Base-by-base conservation (phyloP, 2,329 filamentous ascomycete genomes). In the Penicillium olsonii region DNA sequence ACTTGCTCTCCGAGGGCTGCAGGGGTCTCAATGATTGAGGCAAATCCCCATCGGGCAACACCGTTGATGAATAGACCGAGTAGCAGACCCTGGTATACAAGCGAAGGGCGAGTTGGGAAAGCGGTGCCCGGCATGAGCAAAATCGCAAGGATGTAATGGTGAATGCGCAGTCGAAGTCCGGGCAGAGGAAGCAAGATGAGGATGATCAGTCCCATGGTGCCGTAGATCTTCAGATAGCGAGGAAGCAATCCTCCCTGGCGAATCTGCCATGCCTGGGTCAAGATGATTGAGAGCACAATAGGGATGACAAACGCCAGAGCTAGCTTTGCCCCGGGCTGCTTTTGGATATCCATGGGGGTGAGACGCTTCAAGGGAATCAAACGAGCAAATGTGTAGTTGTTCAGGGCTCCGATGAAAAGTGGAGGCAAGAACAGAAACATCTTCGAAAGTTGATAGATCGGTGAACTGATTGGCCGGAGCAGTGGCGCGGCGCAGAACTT, bases 21-120 rank as follows among this genome's bases (percentile, higher is more conserved):
- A 0, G 88, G 83, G 0, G 94, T 97, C 71, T 99, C 87, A 14
- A 99, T 80, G 39, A 99, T 84, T 1, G 87, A 81, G 54, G 90
- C 92, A 68, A 95, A 99, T 0, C 92, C 92, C 94, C 94, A 97
- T 37, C 92, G 82, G 4, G 92, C 92, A 52, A 95, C 84, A 44
- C 94, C 92, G 67, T 96, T 96, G 73, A 96, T 86, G 69, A 96
- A 97, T 0, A 97, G 80, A 0, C 94, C 94, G 7, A 97, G 75
- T 0, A 99, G 78, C 2, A 99, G 76, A 10, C 94, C 94, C 69
- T 97, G 92, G 64, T 94, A 97, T 2, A 96, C 70, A 8, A 97
- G 77, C 0, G 86, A 87, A 0, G 90, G 88, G 0, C 94, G 83
- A 5, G 89, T 97, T 59, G 96, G 92, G 69, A 97, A 84, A 45